These are phyloP conservation scores for Ochetophila trinervis DNA, from an alignment of 306 rosid species.

Conservation along the genomic window DNA sequence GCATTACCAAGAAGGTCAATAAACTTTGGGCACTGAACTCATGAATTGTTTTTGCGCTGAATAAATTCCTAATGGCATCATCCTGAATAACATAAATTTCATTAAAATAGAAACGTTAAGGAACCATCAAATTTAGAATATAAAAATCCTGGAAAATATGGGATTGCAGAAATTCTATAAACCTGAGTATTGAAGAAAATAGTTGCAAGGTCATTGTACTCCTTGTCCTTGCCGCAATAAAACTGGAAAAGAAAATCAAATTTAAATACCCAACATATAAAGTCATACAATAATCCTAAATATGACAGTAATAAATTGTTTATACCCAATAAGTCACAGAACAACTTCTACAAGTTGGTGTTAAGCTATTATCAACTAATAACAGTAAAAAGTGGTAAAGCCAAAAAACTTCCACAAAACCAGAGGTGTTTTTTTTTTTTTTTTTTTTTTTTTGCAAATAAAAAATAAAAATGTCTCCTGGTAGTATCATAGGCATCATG, in stretches of 20 bases:
- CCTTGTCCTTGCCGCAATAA: conserved; percentile 79
- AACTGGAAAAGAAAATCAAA: conserved; percentile 54
- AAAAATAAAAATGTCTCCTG: no score
- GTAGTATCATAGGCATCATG: no score
- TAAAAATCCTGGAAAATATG: conserved; percentile 12
- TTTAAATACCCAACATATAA: conserved; percentile 1
- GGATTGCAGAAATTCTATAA: conserved; percentile 18
- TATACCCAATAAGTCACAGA: neutral
- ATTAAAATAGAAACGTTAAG: neutral
- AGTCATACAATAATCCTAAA: neutral
- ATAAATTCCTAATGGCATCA: conserved; percentile 97
- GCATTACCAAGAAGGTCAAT: conserved; percentile 86
- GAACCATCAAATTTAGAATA: neutral
- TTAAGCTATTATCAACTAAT: no score
- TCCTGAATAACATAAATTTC: conserved; percentile 53
- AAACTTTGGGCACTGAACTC: conserved; percentile 94
- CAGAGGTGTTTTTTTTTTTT: no score
- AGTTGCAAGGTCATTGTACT: conserved; percentile 97
- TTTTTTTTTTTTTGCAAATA: no score
- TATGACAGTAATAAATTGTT: neutral
- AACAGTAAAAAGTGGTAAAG: neutral
- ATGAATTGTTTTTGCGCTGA: conserved; percentile 93
- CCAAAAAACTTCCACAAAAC: neutral
- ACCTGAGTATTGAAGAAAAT: conserved; percentile 98
- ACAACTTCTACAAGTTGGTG: neutral